Evolutionary conservation across 257 asterid genomes (phyloP), one percentile per base, ranked within the genome.

Genomic region (Paraleonurus japonicus): DNA sequence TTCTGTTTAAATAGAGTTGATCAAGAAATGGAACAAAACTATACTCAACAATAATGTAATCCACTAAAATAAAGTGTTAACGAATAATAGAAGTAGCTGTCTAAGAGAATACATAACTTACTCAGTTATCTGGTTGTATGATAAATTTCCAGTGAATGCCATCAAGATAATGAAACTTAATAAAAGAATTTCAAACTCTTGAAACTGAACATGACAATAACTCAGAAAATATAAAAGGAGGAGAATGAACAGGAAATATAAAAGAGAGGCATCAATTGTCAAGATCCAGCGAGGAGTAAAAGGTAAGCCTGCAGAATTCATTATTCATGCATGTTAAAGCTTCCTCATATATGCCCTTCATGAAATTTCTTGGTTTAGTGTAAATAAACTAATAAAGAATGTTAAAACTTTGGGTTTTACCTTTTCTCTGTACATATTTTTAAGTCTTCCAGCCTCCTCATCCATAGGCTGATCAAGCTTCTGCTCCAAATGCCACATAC

Each of bases 381-480:
- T 59, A 41, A 43, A 30, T n/a, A n/a, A n/a, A n/a, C n/a, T n/a
- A n/a, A n/a, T n/a, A 12, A 47, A 24, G 6, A 64, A 16, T 41
- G 4, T 32, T 58, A 22, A 3, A 48, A 27, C 5, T 47, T 37
- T 27, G 61, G 28, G 2, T 28, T 53, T 32, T 23, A 89, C 97
- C 97, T 91, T 87, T 76, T 89, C 92, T 71, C 87, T 83, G 8
- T 80, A 84, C 96, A 89, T 80, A 69, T 85, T 89, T 69, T 81
- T 87, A 62, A 91, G 79, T 53, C 77, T 87, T 70, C 88, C 96
- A 85, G 95, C 97, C 58, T 90, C 97, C 74, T 88, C 96, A 66
- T 90, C 97, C 97, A 90, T 90, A 26, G 96, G 87, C 74, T 89
- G 96, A 78, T 91, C 97, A 76, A 91, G 85, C 77, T 82, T 90